Percentiles rank a stretch among this genome's conserved stretches.
phyloP scores from a whole-genome alignment of 2,329 filamentous ascomycete genomes.

The Botrytis pseudocinerea region DNA sequence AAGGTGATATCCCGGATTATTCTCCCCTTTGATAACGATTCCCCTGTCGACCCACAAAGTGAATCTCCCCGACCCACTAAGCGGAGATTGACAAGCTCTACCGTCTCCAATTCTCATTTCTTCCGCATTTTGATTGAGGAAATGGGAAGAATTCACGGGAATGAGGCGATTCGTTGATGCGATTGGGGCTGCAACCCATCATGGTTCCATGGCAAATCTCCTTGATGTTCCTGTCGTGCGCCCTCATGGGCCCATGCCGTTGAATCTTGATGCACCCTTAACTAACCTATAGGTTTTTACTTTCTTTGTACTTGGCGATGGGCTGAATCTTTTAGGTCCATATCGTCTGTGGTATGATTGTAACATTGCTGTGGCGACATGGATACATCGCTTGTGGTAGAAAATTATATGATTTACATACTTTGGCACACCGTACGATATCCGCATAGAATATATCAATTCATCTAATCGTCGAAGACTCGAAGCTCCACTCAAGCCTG shows the following conservation, averaged over 20 bases:
- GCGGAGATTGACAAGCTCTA: conserved; percentile 15
- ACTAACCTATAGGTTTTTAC: neutral
- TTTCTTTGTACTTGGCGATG: neutral
- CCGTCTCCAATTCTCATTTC: conserved; percentile 7
- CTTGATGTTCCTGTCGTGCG: neutral
- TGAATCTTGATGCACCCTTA: neutral
- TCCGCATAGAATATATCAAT: neutral
- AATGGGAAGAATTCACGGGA: neutral
- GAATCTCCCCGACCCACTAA: conserved; percentile 14
- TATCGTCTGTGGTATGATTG: neutral
- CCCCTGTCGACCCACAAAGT: conserved; percentile 13
- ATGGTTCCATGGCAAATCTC: neutral
- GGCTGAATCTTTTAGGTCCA: neutral
- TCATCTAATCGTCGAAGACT: neutral
- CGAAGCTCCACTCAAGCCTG: neutral
- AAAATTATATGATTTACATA: neutral
- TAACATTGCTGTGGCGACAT: neutral
- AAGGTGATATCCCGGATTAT: neutral
- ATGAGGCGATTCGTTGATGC: neutral
- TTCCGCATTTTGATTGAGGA: neutral
- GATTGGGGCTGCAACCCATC: neutral
- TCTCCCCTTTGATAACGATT: conserved; percentile 17
- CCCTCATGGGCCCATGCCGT: neutral
- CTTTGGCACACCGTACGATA: neutral
- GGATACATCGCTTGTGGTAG: neutral